A percentile compares a stretch with the other conserved stretches of the same genome.
Conservation (phyloP, 2,329 filamentous ascomycete species). For the Fusarium sulawesiense region DNA sequence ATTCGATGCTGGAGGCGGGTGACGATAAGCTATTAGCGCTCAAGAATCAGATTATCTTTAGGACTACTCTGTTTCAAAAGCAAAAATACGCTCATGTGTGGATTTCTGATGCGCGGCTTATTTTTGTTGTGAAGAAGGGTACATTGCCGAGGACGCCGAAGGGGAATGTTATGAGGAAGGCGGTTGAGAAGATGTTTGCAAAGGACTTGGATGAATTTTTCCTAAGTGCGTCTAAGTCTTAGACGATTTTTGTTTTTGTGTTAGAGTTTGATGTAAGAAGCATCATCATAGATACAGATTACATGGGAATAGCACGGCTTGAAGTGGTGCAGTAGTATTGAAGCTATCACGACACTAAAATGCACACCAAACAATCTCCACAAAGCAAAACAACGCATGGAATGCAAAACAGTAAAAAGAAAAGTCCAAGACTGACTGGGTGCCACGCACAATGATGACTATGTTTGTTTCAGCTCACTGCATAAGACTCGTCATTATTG, state of each 20-base stretch:
- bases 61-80: not conserved
- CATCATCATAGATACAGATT: not conserved
- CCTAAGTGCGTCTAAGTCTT: fast-evolving
- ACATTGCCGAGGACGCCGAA: constrained; percentile 4
- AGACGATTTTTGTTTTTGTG: not conserved
- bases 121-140: not conserved
- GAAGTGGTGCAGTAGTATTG: not conserved
- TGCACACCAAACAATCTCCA: not conserved
- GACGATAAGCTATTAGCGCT: not conserved
- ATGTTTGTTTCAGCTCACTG: not conserved
- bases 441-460: not conserved
- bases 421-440: too few relatives aligned
- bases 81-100: constrained; percentile 7
- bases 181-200: not conserved
- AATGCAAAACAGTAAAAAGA: too few relatives aligned
- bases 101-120: not conserved
- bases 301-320: not conserved
- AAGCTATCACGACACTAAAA: not conserved
- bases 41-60: not conserved
- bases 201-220: not conserved
- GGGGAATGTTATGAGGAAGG: constrained; percentile 6
- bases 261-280: not conserved
- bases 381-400: too few relatives aligned
- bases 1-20: fast-evolving
- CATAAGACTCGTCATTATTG: not conserved